phyloP scores from a whole-genome alignment of 345 rosid genomes.

The Boechera divaricarpa region DNA sequence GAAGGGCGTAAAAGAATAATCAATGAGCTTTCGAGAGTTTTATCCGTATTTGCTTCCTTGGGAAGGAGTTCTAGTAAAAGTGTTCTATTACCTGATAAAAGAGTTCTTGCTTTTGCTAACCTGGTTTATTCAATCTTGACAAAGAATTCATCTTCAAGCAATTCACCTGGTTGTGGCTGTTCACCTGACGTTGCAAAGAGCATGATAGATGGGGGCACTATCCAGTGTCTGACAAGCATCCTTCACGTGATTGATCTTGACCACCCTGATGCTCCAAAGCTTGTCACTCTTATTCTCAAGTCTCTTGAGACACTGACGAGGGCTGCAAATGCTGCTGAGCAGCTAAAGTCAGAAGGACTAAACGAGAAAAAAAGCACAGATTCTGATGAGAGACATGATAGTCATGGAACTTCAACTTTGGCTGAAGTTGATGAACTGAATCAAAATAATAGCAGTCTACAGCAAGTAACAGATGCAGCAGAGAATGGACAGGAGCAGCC shows the following conservation, averaged over 20 bases:
- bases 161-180: constrained; percentile 82
- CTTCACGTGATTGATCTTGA: constrained; percentile 90
- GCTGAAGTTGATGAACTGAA: constrained; percentile 55
- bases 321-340: constrained; percentile 92
- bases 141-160: constrained; percentile 82
- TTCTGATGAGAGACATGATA: constrained; percentile 58
- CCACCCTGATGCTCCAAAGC: constrained; percentile 94
- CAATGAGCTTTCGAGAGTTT: constrained; percentile 82
- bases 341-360: constrained; percentile 62
- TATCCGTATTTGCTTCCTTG: constrained; percentile 66
- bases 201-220: constrained; percentile 95
- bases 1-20: constrained; percentile 91
- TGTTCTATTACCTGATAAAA: constrained; percentile 74
- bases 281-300: constrained; percentile 83
- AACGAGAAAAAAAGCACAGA: constrained; percentile 64
- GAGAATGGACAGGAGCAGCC: constrained; percentile 57
- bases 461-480: constrained; percentile 53
- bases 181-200: constrained; percentile 93
- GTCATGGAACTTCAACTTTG: constrained; percentile 52
- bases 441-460: constrained; percentile 55
- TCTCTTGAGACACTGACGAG: constrained; percentile 87
- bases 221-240: constrained; percentile 74
- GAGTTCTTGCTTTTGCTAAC: constrained; percentile 74
- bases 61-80: constrained; percentile 67
- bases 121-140: constrained; percentile 82